Base-by-base conservation (phyloP, 2,329 filamentous ascomycete species). In the Whalleya microplaca region DNA sequence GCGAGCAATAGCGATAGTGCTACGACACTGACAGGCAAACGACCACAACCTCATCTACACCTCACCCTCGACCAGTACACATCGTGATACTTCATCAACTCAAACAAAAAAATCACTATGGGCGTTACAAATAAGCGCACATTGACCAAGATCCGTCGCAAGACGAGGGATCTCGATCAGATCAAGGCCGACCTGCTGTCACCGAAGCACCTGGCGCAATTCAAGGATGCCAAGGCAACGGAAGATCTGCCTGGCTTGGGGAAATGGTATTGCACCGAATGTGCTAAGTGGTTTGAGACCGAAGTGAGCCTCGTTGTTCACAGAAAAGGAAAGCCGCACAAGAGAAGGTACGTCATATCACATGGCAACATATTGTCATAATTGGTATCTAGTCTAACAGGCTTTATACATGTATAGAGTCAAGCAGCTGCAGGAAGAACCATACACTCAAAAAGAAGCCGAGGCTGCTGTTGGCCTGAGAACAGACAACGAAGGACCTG, bases 201-300 rank as follows among this genome's bases (percentile, higher is more conserved):
- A 29, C 84, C 91, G 19, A 90, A 88, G 72, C 93, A 98, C 71
- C 85, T 99, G 32, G 78, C 85, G 45, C 85, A 91, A 63, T 92
- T 88, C 80, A 90, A 92, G 71, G 83, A 86, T 48, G 85, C 87
- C 43, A 96, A 96, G 71, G 85, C 89, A 5, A 77, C 84, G 20
- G 94, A 98, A 71, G 95, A 98, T 69, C 82, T 97, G 37, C 95
- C 95, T 2, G 94, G 87, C 0, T 80, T 97, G 47, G 95, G 95
- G 21, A 82, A 86, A 66, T 88, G 88, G 72, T 98, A 97, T 75
- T 99, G 95, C 74, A 81, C 89, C 16, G 90, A 96, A 75, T 99
- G 95, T 74, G 89, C 95, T 61, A 98, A 96, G 78, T 98, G 91
- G 89, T 98, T 96, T 73, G 94, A 98, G 73, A 89, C 87, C 48